Conservation (phyloP, 495 filamentous ascomycete genomes). For the Aspergillus leporis region DNA sequence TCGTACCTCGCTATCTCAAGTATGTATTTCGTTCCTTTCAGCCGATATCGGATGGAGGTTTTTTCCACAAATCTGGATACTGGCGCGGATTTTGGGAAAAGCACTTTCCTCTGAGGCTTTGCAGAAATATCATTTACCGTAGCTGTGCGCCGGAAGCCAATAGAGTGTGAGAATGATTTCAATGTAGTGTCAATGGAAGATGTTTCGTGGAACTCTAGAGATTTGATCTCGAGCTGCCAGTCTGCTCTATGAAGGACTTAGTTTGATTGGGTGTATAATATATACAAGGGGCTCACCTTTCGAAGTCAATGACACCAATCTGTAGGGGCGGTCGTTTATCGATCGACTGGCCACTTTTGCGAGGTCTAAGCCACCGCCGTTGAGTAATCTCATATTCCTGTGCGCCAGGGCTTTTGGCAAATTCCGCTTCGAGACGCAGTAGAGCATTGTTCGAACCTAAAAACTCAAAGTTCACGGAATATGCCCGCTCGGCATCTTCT, state of each 20-base stretch:
- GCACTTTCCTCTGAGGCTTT: constrained; percentile 25
- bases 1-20: constrained; percentile 60
- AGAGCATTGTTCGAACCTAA: constrained; percentile 22
- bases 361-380: constrained; percentile 36
- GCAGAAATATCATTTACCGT: constrained; percentile 24
- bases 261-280: background rate
- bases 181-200: constrained; percentile 26
- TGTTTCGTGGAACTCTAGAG: constrained; percentile 30
- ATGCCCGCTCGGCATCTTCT: constrained; percentile 26
- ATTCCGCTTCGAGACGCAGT: constrained; percentile 42
- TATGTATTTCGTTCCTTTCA: constrained; percentile 50
- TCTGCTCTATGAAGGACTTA: constrained; percentile 31
- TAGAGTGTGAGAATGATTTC: constrained; percentile 26
- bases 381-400: constrained; percentile 33
- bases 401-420: constrained; percentile 23
- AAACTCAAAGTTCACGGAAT: constrained; percentile 47
- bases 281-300: constrained; percentile 24
- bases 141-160: constrained; percentile 22
- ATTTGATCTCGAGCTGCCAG: constrained; percentile 43
- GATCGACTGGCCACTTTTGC: constrained; percentile 15
- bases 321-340: constrained; percentile 32
- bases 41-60: constrained; percentile 47
- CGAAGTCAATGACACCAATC: constrained; percentile 36
- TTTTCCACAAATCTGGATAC: constrained; percentile 47
- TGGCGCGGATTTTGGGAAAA: constrained; percentile 22